phyloP scores from a whole-genome alignment of 2,329 filamentous ascomycete species.

The Onygenales sp. region DNA sequence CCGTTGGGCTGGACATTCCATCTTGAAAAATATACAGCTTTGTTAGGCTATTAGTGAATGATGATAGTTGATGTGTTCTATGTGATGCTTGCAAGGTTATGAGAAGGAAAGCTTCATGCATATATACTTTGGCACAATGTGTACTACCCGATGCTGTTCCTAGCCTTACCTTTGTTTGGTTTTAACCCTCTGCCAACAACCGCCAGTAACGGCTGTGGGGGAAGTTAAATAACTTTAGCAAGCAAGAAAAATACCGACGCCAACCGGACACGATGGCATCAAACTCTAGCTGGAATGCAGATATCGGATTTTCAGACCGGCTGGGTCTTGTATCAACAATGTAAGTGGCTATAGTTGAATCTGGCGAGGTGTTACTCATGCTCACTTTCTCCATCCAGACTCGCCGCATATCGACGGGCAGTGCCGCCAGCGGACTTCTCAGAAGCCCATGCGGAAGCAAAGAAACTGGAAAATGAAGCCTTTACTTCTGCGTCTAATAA shows the following conservation, averaged over 20 bases:
- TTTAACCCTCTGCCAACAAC: no score
- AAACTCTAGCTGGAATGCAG: slow-evolving; percentile 39
- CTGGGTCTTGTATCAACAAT: slow-evolving; percentile 55
- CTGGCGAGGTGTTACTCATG: neutral
- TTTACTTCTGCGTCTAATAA: slow-evolving; percentile 28
- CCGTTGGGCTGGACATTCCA: no score
- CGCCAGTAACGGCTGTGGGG: no score
- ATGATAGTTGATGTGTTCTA: no score
- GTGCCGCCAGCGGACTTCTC: slow-evolving; percentile 35
- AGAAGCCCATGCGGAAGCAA: slow-evolving; percentile 50
- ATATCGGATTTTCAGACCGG: slow-evolving; percentile 50
- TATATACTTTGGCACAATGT: no score
- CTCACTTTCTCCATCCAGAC: slow-evolving; percentile 8
- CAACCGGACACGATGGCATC: slow-evolving; percentile 23
- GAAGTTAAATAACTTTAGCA: no score
- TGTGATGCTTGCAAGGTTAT: no score
- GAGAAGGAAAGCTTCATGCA: no score
- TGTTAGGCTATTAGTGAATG: no score
- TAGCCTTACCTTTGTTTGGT: no score
- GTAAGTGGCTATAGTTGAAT: slow-evolving; percentile 33
- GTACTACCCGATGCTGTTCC: no score
- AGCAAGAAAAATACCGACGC: neutral
- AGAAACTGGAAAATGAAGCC: slow-evolving; percentile 49
- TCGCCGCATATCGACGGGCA: slow-evolving; percentile 37
- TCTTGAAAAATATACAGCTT: no score